Evolutionary conservation across 306 rosid species (phyloP).

Genomic region (Acacia confusa): DNA sequence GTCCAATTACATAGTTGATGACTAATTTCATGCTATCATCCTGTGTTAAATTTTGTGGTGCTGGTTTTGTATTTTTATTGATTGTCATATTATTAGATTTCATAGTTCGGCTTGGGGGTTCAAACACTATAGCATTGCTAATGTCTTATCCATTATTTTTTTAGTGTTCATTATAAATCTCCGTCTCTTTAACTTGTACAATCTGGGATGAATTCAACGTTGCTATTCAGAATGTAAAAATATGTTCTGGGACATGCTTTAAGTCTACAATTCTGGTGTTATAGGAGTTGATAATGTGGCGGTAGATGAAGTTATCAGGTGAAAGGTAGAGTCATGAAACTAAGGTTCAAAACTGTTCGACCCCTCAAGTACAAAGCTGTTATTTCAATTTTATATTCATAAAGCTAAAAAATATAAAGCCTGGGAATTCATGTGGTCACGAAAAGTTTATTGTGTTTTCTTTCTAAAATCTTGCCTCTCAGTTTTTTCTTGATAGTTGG

Average conservation of each 20-base stretch:
- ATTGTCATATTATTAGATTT: neutral
- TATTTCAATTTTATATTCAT: neutral
- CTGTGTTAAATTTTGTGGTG: neutral
- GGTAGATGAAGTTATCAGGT: neutral
- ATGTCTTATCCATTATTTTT: neutral
- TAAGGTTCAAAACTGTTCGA: neutral
- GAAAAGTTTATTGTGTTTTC: neutral
- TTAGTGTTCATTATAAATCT: neutral
- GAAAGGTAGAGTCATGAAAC: neutral
- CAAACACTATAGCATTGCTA: neutral
- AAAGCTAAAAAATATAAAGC: neutral
- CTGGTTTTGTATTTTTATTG: neutral
- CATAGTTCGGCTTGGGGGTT: neutral
- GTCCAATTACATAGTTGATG: neutral
- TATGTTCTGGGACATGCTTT: neutral
- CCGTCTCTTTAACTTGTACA: neutral
- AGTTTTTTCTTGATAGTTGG: constrained; percentile 16
- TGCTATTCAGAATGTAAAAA: neutral
- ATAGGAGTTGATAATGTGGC: neutral
- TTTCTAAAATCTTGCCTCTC: neutral
- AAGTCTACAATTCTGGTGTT: neutral
- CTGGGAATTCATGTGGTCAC: neutral
- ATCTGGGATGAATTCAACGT: neutral
- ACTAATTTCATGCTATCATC: neutral
- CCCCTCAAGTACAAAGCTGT: neutral